Percentiles rank a stretch among this genome's conserved stretches.
Evolutionary conservation across 163 green algal genomes (phyloP).

Genomic region (Chlorella variabilis): DNA sequence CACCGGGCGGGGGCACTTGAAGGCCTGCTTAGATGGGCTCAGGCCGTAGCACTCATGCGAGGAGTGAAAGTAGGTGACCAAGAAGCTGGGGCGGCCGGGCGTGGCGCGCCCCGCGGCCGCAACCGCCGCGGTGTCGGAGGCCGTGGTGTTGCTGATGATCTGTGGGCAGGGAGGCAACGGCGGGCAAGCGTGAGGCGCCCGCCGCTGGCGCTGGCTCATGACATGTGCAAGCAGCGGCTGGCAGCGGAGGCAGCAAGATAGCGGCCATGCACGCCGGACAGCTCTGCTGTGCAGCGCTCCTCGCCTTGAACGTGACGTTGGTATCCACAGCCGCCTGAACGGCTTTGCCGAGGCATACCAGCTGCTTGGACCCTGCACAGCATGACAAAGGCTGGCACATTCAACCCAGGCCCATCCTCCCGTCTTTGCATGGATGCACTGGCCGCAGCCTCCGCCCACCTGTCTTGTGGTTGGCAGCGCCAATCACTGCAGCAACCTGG

Average conservation of each 20-base stretch:
- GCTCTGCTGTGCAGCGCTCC: not conserved
- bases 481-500: not conserved
- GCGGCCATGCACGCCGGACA: no score
- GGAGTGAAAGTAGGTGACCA: slow-evolving; percentile 10
- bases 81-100: not conserved
- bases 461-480: slow-evolving; percentile 15
- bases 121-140: not conserved
- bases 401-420: no score
- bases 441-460: no score
- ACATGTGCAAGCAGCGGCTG: not conserved
- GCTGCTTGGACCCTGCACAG: not conserved
- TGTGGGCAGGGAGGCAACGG: not conserved
- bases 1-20: slow-evolving; percentile 3
- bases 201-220: no score
- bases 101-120: not conserved
- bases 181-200: not conserved
- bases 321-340: not conserved
- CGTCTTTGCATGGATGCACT: no score
- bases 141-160: slow-evolving; percentile 6
- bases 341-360: slow-evolving; percentile 5
- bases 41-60: not conserved
- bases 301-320: slow-evolving; percentile 4
- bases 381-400: no score
- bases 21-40: not conserved
- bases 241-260: no score